Evolutionary conservation across 2,329 filamentous ascomycete species (phyloP).

Genomic region (Fusarium bactridioides): DNA sequence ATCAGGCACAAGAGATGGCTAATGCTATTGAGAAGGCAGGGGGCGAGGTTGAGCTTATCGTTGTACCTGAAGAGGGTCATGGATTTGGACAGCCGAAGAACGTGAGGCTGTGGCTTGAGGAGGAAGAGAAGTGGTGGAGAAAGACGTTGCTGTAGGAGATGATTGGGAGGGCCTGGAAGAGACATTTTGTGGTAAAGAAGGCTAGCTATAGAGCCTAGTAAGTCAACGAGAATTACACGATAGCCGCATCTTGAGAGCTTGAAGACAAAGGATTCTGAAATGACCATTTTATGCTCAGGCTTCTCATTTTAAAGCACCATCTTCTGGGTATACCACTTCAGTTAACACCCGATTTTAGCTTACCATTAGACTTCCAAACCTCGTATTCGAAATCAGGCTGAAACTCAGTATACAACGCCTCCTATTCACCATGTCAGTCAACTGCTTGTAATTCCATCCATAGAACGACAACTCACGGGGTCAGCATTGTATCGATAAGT

Average conservation of each 20-base stretch:
- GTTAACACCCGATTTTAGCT: conserved; percentile 25
- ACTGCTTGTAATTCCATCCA: accelerated
- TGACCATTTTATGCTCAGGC: not conserved
- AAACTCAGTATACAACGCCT: conserved; percentile 46
- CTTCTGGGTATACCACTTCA: not conserved
- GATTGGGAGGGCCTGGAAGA: not conserved
- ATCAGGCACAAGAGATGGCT: conserved; percentile 63
- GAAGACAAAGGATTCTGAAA: not conserved
- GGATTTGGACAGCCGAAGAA: conserved; percentile 54
- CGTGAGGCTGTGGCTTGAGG: conserved; percentile 49
- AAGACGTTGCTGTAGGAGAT: conserved; percentile 46
- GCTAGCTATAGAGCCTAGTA: not conserved
- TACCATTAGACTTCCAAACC: conserved; percentile 43
- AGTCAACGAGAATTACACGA: not conserved
- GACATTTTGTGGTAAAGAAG: not conserved
- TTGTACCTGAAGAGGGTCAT: conserved; percentile 60
- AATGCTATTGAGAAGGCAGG: conserved; percentile 52
- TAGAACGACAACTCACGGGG: conserved; percentile 28
- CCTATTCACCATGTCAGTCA: conserved; percentile 23
- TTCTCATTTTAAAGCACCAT: not conserved
- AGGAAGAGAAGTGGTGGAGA: conserved; percentile 59
- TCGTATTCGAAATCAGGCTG: conserved; percentile 48
- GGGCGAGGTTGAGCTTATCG: conserved; percentile 55
- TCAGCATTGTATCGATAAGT: conserved; percentile 47
- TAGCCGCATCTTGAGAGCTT: not conserved